Conservation (phyloP, 1,284 basidiomycete species). For the Stygiomarasmius scandens region DNA sequence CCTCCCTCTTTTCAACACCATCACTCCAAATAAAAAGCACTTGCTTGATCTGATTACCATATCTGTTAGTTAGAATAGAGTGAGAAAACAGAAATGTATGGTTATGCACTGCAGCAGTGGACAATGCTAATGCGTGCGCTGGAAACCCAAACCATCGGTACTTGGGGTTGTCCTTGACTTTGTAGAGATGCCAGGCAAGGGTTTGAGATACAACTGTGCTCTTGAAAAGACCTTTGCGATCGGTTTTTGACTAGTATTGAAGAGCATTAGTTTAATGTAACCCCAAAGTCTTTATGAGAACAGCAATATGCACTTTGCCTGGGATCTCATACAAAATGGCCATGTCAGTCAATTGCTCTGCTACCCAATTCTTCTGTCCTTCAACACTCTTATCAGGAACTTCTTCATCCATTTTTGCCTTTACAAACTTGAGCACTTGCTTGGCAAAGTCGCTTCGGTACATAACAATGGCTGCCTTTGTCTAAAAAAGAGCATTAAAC, state of each 20-base stretch:
- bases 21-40: no score
- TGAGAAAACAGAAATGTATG: no score
- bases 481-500: not conserved
- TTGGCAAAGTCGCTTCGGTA: not conserved
- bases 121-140: not conserved
- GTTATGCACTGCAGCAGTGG: not conserved
- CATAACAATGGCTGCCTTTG: not conserved
- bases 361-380: not conserved
- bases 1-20: no score
- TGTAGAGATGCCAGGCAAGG: not conserved
- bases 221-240: not conserved
- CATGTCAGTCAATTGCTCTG: not conserved
- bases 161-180: not conserved
- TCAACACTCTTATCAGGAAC: not conserved
- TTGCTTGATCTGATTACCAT: no score
- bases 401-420: not conserved
- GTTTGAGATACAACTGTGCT: not conserved
- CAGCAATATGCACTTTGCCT: not conserved
- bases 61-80: no score
- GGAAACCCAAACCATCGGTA: not conserved
- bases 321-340: not conserved
- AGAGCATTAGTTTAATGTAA: not conserved
- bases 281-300: not conserved
- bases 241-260: not conserved
- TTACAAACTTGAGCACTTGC: not conserved